Conservation (phyloP, 2,329 filamentous ascomycete species). For the Sporothrix globosa region DNA sequence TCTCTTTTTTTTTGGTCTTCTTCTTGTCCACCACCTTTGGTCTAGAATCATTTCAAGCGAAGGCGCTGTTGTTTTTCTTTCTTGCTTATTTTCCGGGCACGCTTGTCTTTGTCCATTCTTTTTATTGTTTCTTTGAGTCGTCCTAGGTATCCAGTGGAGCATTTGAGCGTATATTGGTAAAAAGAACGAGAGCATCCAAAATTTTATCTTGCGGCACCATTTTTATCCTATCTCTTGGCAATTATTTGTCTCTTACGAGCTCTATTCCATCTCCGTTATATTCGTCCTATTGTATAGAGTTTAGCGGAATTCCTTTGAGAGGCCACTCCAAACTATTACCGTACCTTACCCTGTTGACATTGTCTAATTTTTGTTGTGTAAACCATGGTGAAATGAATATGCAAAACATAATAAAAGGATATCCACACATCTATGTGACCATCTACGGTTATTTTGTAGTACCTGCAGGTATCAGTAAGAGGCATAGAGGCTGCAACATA, state of each 20-base stretch:
- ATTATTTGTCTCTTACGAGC: not conserved
- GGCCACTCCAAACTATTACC: no score
- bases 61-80: constrained; percentile 8
- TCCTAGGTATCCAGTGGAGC: not conserved
- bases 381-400: not conserved
- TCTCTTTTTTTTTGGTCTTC: not conserved
- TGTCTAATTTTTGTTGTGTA: not conserved
- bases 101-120: not conserved
- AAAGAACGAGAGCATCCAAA: not conserved
- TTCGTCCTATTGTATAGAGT: no score
- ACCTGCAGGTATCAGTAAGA: not conserved
- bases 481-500: not conserved
- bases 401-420: not conserved
- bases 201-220: not conserved
- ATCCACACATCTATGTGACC: not conserved
- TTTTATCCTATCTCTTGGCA: not conserved
- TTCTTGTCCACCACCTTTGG: constrained; percentile 1
- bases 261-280: not conserved
- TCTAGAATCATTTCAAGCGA: constrained; percentile 17
- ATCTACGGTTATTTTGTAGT: not conserved
- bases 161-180: not conserved
- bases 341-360: no score
- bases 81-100: not conserved
- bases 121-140: not conserved
- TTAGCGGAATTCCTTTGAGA: not conserved